Percentiles rank a stretch among this genome's conserved stretches.
Conservation (phyloP, 768 basidiomycete genomes). For the Lanmaoa rubissima region DNA sequence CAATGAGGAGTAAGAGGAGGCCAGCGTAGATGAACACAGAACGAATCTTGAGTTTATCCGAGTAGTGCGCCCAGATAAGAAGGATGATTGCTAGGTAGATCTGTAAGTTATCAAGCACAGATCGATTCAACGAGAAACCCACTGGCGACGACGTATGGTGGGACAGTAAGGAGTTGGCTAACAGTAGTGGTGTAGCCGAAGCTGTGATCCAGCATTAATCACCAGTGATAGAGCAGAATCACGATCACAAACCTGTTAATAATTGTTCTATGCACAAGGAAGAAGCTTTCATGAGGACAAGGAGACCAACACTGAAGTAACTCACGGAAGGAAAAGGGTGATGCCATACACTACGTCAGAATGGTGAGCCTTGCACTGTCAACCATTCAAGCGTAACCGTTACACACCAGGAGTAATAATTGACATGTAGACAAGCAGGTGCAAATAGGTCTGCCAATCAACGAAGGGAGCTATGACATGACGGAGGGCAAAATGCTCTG, state of each 20-base stretch:
- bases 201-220: conserved; percentile 30
- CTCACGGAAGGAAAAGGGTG: conserved; percentile 68
- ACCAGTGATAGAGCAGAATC: neutral
- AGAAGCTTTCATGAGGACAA: neutral
- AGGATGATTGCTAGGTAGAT: conserved; percentile 46
- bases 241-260: conserved; percentile 43
- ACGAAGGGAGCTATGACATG: conserved; percentile 52
- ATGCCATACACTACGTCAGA: conserved; percentile 57
- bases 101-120: neutral
- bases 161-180: conserved; percentile 65
- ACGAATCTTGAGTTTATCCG: conserved; percentile 55
- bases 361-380: neutral
- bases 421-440: conserved; percentile 38
- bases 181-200: conserved; percentile 58
- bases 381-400: neutral
- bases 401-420: conserved; percentile 57
- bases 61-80: conserved; percentile 52
- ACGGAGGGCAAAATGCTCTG: conserved; percentile 54
- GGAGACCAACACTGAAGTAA: conserved; percentile 8
- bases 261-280: conserved; percentile 45
- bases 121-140: conserved; percentile 18
- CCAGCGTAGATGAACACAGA: conserved; percentile 58
- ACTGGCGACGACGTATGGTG: conserved; percentile 66
- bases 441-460: conserved; percentile 58
- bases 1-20: conserved; percentile 49